Conservation (phyloP, 164 flowering plant species). For the Saururus chinensis region DNA sequence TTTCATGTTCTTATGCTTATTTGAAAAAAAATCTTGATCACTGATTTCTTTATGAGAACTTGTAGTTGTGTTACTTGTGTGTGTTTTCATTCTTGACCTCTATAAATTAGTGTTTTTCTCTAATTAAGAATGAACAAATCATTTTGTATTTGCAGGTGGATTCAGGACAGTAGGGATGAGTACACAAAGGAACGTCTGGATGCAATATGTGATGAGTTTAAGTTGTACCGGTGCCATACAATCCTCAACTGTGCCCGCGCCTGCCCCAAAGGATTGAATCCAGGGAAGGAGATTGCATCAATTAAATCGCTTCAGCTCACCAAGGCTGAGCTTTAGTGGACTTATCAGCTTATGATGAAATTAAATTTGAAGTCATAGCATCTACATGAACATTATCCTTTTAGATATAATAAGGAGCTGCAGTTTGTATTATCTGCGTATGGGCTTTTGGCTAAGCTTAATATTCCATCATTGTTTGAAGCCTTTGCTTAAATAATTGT, state of each 20-base stretch:
- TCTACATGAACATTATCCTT: not conserved
- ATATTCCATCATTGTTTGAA: not conserved
- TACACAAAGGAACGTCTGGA: slow-evolving; percentile 59
- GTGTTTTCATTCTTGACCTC: not conserved
- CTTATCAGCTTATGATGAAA: not conserved
- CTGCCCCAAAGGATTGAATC: slow-evolving; percentile 97
- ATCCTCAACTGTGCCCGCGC: slow-evolving; percentile 94
- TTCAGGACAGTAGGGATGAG: slow-evolving; percentile 93
- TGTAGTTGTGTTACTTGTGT: not conserved
- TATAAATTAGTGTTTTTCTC: not conserved
- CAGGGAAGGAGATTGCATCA: slow-evolving; percentile 71
- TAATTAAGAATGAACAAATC: not conserved
- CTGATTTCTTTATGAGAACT: too few relatives aligned
- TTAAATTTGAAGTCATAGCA: too few relatives aligned
- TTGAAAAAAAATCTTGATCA: too few relatives aligned
- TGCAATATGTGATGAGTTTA: slow-evolving; percentile 81
- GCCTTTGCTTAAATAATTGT: not conserved
- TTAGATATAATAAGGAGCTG: not conserved
- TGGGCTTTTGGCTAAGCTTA: not conserved
- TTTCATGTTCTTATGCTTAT: too few relatives aligned
- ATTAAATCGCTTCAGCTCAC: slow-evolving; percentile 62
- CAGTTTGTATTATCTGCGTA: not conserved
- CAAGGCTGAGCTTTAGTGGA: not conserved
- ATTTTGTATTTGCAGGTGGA: slow-evolving; percentile 58
- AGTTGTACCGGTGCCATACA: slow-evolving; percentile 95